Base-by-base conservation (phyloP, 1,139 yeast genomes). In the Meyerozyma elateridarum region DNA sequence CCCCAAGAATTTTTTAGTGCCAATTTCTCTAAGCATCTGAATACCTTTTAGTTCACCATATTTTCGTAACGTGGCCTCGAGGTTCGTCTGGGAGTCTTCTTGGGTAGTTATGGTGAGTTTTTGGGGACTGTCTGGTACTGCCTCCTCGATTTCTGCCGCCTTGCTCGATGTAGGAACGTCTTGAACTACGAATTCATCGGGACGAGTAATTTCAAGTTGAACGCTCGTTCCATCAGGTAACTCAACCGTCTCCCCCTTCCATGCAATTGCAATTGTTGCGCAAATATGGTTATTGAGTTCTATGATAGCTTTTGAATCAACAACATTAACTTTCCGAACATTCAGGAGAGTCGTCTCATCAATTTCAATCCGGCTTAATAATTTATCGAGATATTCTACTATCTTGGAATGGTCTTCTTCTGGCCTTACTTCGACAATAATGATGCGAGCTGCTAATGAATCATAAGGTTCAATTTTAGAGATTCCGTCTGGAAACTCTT, bases 131-230 rank as follows among this genome's bases (percentile, higher is more conserved):
- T 66, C 73, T 6, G 45, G 32, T 0, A 65, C 64, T 3, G 37
- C 42, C 8, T 53, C 59, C 9, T 47, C 57, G 6, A 53, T 35
- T 7, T 51, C 51, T 3, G 49, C 50, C 6, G 36, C 42, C 5
- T 44, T 38, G 14, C 37, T 30, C 17, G 40, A 38, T 4, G 53
- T 49, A 5, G 50, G 47, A 9, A 45, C 39, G 22, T 54, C 44
- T 41, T 61, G 70, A 2, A 73, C 68, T 16, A 81, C 67, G 45
- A 79, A 85, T 38, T 77, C 82, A n/a, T 61, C 58, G 1, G 93
- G 91, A 44, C 94, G 64, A 7, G 53, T 41, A 3, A 79, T 48
- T 2, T 40, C 46, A 9, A 79, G 46, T 6, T 28, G 20, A 5
- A 31, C 36, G 15, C 15, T 17, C 21, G 8, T 15, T 6, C 11